Evolutionary conservation across 768 basidiomycete species (phyloP).

Genomic region (Hypholoma sublateritium): DNA sequence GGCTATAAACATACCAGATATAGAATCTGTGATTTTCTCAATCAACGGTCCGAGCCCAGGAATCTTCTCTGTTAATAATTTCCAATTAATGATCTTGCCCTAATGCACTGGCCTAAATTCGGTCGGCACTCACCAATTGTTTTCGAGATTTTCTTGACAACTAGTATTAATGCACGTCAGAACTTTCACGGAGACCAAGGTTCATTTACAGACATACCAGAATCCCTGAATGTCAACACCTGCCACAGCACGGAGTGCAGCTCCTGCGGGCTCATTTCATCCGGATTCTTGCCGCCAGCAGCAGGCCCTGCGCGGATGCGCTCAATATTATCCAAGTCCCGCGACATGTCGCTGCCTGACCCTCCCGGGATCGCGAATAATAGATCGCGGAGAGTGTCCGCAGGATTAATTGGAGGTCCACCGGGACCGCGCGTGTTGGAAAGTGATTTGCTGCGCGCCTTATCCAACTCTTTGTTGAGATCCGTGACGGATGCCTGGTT

Average conservation of each 20-base stretch:
- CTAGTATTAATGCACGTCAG: slow-evolving; percentile 25
- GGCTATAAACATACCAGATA: slow-evolving; percentile 47
- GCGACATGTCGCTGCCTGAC: slow-evolving; percentile 57
- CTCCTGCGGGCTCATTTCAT: slow-evolving; percentile 88
- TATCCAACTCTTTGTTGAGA: slow-evolving; percentile 74
- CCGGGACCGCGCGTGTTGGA: slow-evolving; percentile 31
- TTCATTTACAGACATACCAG: slow-evolving; percentile 38
- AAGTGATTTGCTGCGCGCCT: slow-evolving; percentile 57
- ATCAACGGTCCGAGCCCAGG: slow-evolving; percentile 74
- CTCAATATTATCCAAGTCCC: slow-evolving; percentile 76
- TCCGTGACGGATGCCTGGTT: slow-evolving; percentile 82
- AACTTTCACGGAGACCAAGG: background rate
- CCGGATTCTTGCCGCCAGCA: slow-evolving; percentile 67
- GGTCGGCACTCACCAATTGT: slow-evolving; percentile 52
- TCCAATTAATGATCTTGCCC: background rate
- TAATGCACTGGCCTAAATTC: background rate
- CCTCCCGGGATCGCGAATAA: slow-evolving; percentile 65
- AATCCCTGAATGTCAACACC: slow-evolving; percentile 82
- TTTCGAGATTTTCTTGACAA: slow-evolving; percentile 76
- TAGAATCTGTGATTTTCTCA: slow-evolving; percentile 77
- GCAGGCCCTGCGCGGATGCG: slow-evolving; percentile 60
- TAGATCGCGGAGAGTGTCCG: slow-evolving; percentile 56
- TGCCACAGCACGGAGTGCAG: slow-evolving; percentile 83
- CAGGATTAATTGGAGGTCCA: slow-evolving; percentile 33
- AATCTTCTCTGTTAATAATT: slow-evolving; percentile 60